These are phyloP conservation scores for Trametes cingulata DNA, from an alignment of 768 basidiomycete genomes.

Conservation along the genomic window DNA sequence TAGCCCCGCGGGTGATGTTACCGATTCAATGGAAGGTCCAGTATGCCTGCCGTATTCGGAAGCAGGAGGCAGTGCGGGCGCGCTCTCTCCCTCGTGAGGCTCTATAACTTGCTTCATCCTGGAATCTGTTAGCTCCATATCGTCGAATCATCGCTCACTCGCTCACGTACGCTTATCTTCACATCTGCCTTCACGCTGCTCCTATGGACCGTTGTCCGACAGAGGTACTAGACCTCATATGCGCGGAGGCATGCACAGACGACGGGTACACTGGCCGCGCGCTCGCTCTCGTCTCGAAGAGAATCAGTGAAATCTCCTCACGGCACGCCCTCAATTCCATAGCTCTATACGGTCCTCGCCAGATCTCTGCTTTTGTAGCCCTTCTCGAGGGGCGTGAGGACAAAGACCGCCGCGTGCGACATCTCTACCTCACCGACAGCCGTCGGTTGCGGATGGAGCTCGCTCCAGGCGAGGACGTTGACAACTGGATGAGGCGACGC, in stretches of 20 bases:
- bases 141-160: too few species aligned
- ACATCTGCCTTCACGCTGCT: too few species aligned
- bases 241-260: slow-evolving; percentile 30
- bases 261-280: slow-evolving; percentile 31
- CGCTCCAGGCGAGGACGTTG: neutral
- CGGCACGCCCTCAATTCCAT: neutral
- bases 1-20: too few species aligned
- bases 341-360: neutral
- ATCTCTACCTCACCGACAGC: neutral
- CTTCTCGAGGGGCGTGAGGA: neutral
- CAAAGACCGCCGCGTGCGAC: neutral
- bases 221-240: slow-evolving; percentile 31
- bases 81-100: too few species aligned
- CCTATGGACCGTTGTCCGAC: slow-evolving; percentile 24
- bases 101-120: too few species aligned
- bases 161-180: too few species aligned
- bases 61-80: too few species aligned
- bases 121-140: too few species aligned
- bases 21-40: too few species aligned
- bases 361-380: neutral
- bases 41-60: too few species aligned
- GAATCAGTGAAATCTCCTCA: slow-evolving; percentile 26
- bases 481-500: neutral
- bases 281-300: slow-evolving; percentile 31
- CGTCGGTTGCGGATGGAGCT: neutral